These are phyloP conservation scores for Phragmites australis DNA, from an alignment of 176 grass and related monocot species.

Conservation along the genomic window DNA sequence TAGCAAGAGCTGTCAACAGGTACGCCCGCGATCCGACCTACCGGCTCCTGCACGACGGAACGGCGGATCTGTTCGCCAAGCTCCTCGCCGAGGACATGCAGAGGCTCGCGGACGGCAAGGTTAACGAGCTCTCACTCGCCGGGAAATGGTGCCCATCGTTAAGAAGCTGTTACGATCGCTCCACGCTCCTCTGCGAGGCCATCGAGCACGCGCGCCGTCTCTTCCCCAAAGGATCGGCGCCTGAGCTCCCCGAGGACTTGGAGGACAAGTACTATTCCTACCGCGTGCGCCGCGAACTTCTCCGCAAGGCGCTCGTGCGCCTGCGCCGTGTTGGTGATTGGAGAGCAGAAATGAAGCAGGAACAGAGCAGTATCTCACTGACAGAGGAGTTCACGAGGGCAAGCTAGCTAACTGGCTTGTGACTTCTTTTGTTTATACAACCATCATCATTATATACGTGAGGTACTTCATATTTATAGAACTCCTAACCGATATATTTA, in stretches of 20 bases:
- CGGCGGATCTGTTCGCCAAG: conserved; percentile 52
- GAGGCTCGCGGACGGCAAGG: conserved; percentile 43
- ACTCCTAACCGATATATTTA: too few relatives aligned
- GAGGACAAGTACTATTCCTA: conserved; percentile 58
- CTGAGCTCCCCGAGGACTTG: conserved; percentile 34
- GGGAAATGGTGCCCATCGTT: conserved; percentile 77
- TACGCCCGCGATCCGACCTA: conserved; percentile 51
- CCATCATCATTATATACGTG: too few relatives aligned
- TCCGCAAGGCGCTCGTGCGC: conserved; percentile 50
- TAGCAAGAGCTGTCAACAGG: conserved; percentile 45
- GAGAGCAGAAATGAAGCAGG: too few relatives aligned
- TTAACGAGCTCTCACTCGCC: conserved; percentile 57
- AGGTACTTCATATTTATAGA: too few relatives aligned
- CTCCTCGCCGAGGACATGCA: conserved; percentile 62
- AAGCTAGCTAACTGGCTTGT: too few relatives aligned
- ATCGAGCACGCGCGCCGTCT: conserved; percentile 60
- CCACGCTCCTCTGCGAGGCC: conserved; percentile 70
- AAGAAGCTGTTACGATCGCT: conserved; percentile 55
- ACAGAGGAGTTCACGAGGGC: too few relatives aligned
- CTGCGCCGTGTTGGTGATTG: conserved; percentile 32
- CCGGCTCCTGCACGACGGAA: conserved; percentile 58
- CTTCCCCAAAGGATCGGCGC: conserved; percentile 55
- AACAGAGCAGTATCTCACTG: too few relatives aligned
- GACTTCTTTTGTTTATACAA: too few relatives aligned
- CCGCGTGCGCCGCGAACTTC: conserved; percentile 55